Evolutionary conservation across 768 basidiomycete species (phyloP).

Genomic region (Tricholoma sp.): DNA sequence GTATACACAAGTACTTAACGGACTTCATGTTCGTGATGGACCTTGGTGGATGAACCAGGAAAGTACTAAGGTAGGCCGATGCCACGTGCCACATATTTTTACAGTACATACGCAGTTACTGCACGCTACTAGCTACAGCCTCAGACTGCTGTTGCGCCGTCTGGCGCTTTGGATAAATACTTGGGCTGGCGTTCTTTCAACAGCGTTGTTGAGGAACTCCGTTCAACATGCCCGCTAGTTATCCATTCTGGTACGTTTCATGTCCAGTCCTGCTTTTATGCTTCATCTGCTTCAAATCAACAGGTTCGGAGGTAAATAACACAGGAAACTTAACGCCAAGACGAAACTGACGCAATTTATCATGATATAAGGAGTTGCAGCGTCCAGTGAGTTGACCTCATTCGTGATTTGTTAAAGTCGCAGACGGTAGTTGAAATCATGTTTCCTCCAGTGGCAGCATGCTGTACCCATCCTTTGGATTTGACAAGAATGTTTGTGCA

Average conservation of each 20-base stretch:
- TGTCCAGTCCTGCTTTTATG: background rate
- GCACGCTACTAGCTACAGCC: background rate
- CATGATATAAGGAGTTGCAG: slow-evolving; percentile 48
- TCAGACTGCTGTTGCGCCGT: background rate
- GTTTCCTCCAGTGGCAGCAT: slow-evolving; percentile 60
- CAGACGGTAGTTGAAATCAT: background rate
- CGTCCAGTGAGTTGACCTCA: slow-evolving; percentile 44
- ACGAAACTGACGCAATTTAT: background rate
- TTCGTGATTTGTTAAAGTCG: background rate
- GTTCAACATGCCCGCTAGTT: slow-evolving; percentile 31
- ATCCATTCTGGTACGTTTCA: slow-evolving; percentile 47
- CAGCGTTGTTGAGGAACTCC: slow-evolving; percentile 14
- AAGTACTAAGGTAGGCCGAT: no score
- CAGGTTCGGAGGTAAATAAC: slow-evolving; percentile 58
- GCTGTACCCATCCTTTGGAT: slow-evolving; percentile 78
- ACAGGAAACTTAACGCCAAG: background rate
- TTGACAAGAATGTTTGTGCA: slow-evolving; percentile 73
- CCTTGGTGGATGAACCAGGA: no score
- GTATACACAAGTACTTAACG: no score
- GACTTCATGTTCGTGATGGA: no score
- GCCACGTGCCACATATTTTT: no score
- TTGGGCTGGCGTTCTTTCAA: slow-evolving; percentile 15
- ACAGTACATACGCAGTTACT: no score
- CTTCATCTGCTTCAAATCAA: slow-evolving; percentile 2
- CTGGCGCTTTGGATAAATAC: background rate